Percentiles rank a stretch among this genome's conserved stretches.
Conservation (phyloP, 768 basidiomycete genomes). For the Lanmaoa rubissima region DNA sequence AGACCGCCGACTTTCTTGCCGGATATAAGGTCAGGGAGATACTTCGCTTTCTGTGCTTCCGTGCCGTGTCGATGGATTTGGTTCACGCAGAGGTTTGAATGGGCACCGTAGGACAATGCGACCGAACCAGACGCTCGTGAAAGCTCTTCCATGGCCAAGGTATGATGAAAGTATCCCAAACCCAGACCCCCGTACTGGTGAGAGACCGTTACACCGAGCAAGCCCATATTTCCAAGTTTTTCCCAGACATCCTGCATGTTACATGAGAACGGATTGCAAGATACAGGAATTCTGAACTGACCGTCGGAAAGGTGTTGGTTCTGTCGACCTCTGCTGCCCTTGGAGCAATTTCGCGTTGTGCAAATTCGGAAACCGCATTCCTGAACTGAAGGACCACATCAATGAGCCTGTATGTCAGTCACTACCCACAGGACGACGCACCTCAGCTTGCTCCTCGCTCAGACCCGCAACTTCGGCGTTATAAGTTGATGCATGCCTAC, state of each 20-base stretch:
- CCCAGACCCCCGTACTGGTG: slow-evolving; percentile 79
- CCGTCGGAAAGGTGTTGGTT: slow-evolving; percentile 77
- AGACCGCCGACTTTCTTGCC: slow-evolving; percentile 86
- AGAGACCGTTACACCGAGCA: slow-evolving; percentile 83
- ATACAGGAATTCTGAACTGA: slow-evolving; percentile 33
- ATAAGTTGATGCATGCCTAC: slow-evolving; percentile 51
- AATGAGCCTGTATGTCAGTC: background rate
- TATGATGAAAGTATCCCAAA: slow-evolving; percentile 84
- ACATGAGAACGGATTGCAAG: slow-evolving; percentile 5
- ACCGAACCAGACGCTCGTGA: slow-evolving; percentile 90
- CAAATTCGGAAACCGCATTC: slow-evolving; percentile 75
- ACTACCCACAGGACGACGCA: slow-evolving; percentile 30
- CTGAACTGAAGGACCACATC: slow-evolving; percentile 57
- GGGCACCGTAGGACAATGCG: slow-evolving; percentile 88
- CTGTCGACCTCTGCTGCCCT: slow-evolving; percentile 84
- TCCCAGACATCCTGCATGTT: slow-evolving; percentile 73
- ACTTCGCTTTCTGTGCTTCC: slow-evolving; percentile 74
- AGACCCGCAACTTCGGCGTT: slow-evolving; percentile 73
- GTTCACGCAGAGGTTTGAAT: slow-evolving; percentile 87
- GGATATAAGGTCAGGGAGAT: slow-evolving; percentile 74
- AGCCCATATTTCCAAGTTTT: slow-evolving; percentile 89
- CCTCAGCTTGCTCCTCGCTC: slow-evolving; percentile 78
- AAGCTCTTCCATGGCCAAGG: slow-evolving; percentile 92
- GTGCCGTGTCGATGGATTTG: slow-evolving; percentile 87
- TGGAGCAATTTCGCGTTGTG: slow-evolving; percentile 81